Evolutionary conservation across 192 early-diverging fungal species (phyloP).

Genomic region (Mortierella alpina): DNA sequence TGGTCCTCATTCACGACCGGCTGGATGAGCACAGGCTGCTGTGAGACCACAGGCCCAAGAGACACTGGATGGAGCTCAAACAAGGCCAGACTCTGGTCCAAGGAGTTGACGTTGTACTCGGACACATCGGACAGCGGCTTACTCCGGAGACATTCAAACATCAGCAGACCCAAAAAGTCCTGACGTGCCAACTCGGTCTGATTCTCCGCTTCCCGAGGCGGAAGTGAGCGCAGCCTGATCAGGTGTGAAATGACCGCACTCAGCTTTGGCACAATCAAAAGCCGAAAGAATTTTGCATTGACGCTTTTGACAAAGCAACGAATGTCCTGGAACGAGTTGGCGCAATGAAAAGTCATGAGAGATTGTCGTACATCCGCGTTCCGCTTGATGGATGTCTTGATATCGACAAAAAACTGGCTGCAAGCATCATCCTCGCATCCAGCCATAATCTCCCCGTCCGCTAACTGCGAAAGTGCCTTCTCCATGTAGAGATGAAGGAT

Average conservation of each 20-base stretch:
- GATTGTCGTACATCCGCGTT: constrained; percentile 35
- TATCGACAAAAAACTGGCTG: constrained; percentile 54
- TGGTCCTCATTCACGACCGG: constrained; percentile 36
- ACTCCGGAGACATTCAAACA: constrained; percentile 65
- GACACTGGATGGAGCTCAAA: constrained; percentile 38
- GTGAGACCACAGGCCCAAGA: constrained; percentile 7
- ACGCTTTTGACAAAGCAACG: constrained; percentile 68
- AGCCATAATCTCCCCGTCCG: constrained; percentile 58
- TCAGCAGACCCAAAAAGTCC: constrained; percentile 47
- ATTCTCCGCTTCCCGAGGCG: constrained; percentile 16
- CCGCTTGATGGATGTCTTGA: constrained; percentile 47
- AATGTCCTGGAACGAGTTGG: constrained; percentile 55
- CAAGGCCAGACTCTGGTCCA: constrained; percentile 26
- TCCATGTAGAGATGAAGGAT: constrained; percentile 67
- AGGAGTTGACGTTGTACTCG: constrained; percentile 30
- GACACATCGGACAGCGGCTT: constrained; percentile 41
- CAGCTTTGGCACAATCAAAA: constrained; percentile 61
- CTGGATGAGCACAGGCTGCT: constrained; percentile 29
- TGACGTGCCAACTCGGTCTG: constrained; percentile 5
- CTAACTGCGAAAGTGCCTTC: constrained; percentile 54
- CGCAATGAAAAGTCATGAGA: constrained; percentile 51
- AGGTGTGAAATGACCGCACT: constrained; percentile 55
- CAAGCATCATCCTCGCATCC: constrained; percentile 46
- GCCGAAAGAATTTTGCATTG: constrained; percentile 57
- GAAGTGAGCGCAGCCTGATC: constrained; percentile 49